phyloP scores from a whole-genome alignment of 495 filamentous ascomycete genomes.

The Bathelium albidoporum region DNA sequence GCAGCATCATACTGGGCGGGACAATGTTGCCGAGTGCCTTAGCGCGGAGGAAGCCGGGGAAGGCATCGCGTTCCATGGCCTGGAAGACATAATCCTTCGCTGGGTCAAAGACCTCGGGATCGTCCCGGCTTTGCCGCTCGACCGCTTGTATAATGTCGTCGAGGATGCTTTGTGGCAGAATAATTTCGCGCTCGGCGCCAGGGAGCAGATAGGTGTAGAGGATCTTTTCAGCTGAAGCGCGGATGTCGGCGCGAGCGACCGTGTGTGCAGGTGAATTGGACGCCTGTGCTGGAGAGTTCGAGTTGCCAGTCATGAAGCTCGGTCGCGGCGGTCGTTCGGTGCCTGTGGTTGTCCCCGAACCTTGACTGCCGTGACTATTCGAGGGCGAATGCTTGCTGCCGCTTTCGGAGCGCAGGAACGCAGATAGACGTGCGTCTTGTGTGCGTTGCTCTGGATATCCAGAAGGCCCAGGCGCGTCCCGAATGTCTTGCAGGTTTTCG shows the following conservation, averaged over 20 bases:
- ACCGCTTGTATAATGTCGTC: slow-evolving; percentile 70
- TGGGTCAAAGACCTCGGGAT: slow-evolving; percentile 92
- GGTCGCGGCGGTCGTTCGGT: slow-evolving; percentile 52
- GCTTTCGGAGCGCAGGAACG: slow-evolving; percentile 67
- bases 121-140: slow-evolving; percentile 80
- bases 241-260: slow-evolving; percentile 74
- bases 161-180: slow-evolving; percentile 76
- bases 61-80: slow-evolving; percentile 97
- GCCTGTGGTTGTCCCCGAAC: slow-evolving; percentile 26
- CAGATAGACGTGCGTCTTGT: slow-evolving; percentile 79
- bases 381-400: slow-evolving; percentile 51
- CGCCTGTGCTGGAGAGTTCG: slow-evolving; percentile 23
- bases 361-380: slow-evolving; percentile 42
- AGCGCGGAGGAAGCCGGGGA: slow-evolving; percentile 86
- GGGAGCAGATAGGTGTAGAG: slow-evolving; percentile 90
- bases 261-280: slow-evolving; percentile 43
- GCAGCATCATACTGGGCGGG: slow-evolving; percentile 70
- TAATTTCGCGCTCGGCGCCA: slow-evolving; percentile 89
- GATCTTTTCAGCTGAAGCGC: slow-evolving; percentile 92
- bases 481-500: slow-evolving; percentile 59
- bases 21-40: slow-evolving; percentile 94
- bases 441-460: slow-evolving; percentile 44
- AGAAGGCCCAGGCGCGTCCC: slow-evolving; percentile 47
- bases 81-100: slow-evolving; percentile 99
- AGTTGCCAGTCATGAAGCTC: slow-evolving; percentile 54